Base-by-base conservation (phyloP, 2,329 filamentous ascomycete species). In the Colletotrichum incanum region DNA sequence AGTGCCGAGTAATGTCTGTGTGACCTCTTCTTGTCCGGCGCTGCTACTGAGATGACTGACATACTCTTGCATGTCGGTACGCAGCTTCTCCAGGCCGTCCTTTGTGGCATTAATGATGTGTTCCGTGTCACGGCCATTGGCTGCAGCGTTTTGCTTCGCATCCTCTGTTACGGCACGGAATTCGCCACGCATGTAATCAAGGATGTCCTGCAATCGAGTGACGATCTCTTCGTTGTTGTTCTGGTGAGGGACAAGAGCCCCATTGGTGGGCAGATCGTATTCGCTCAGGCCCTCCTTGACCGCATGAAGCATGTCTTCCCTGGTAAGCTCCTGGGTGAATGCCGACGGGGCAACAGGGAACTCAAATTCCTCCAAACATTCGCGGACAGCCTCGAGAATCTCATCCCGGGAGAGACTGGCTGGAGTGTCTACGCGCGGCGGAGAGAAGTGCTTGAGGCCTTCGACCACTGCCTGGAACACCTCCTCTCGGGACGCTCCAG, bases 41-140 rank as follows among this genome's bases (percentile, higher is more conserved):
- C 93, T 93, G 20, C 58, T 26, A 26, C 90, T 87, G 9, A 91
- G 90, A 58, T 91, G 91, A 76, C 95, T 92, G 70, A 96, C 91
- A 75, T 97, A 97, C 54, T 86, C 86, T 76, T 98, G 94, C 66
- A 98, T 93, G 71, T 97, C 93, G 16, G 86, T 84, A 14, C 94
- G 91, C 8, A 98, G 88, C 75, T 90, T 92, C 76, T 97, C 94
- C 18, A 98, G 87, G 0, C 95, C 95, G 78, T 97, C 94, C 76
- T 94, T 96, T 54, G 97, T 92, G 0, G 94, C 93, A 80, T 96
- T 94, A 5, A 98, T 86, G 16, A 97, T 91, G 80, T 98, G 94
- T 80, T 98, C 95, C 0, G 94, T 96, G 79, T 96, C 94, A 70
- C 91, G 89, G 50, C 93, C 94, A 76, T 91, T 94, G 73, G 93